Evolutionary conservation across 2,329 filamentous ascomycete genomes (phyloP).

Genomic region (Xylaria polymorpha): DNA sequence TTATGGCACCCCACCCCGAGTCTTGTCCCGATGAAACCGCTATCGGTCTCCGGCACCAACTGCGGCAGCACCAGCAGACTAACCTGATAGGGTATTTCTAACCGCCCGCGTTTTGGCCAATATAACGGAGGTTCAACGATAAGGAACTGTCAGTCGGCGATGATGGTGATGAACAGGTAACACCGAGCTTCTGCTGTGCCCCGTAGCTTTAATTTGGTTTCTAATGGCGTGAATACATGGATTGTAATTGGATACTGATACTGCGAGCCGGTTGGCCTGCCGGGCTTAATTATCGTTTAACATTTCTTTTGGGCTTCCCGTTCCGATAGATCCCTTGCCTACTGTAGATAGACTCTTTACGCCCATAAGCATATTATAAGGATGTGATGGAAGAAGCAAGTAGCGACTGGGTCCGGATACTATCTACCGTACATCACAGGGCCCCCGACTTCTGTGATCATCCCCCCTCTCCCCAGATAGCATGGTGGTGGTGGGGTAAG

Average conservation of each 20-base stretch:
- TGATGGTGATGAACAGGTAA: background rate
- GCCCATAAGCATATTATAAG: background rate
- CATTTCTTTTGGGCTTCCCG: background rate
- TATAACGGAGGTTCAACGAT: background rate
- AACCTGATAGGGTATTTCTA: background rate
- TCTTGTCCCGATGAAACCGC: background rate
- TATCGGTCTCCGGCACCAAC: background rate
- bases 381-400: background rate
- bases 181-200: background rate
- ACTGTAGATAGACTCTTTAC: too few species aligned
- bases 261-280: background rate
- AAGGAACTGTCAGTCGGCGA: background rate
- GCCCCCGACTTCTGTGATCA: background rate
- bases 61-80: background rate
- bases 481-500: background rate
- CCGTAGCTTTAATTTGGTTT: background rate
- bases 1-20: background rate
- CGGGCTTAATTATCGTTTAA: background rate
- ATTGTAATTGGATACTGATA: background rate
- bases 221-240: background rate
- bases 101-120: background rate
- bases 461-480: background rate
- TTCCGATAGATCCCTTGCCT: background rate
- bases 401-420: background rate
- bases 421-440: background rate